Base-by-base conservation (phyloP, 179 eudicot species). In the Gypsophila paniculata region DNA sequence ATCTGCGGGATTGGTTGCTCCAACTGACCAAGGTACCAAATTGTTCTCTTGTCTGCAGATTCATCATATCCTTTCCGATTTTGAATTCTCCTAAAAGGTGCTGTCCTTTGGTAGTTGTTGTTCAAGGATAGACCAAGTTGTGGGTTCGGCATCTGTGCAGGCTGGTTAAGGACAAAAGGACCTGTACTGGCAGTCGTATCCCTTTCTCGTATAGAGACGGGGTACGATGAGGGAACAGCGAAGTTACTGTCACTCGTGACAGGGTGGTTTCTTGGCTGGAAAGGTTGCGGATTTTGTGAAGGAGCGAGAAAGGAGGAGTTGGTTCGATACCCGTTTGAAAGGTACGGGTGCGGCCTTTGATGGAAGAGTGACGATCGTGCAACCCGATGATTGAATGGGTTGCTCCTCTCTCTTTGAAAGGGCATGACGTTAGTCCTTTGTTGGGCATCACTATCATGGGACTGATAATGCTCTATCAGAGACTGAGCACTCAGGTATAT, bases 21-120 rank as follows among this genome's bases (percentile, higher is more conserved):
- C 73, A 79, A 66, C 69, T 75, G 72, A 65, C 76, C 65, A 49
- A 79, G 82, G 52, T 79, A 79, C 82, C 82, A 79, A 36, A 64
- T 48, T 19, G 82, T 75, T 26, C 64, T n/a, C 26, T 49, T 74
- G 25, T 69, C 69, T 65, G 44, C 77, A 49, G 58, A 23, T 11
- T 64, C 72, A 48, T 64, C 74, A 10, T 46, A 48, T 63, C 77
- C 72, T 29, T 67, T 77, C 65, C 29, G 29, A 55, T 58, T 53
- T 46, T 2, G 61, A 73, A 9, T 23, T n/a, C 21, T 70, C 46
- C 34, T 59, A 19, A 44, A 11, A 15, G 64, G 23, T 17, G 6
- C 68, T 59, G 34, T 44, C 22, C 61, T 46, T 54, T 73, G 34
- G 9, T 26, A 8, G 42, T 1, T 6, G 34, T 15, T 32, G 2